These are phyloP conservation scores for Boletus insuetus DNA, from an alignment of 768 basidiomycete species.

Conservation along the genomic window DNA sequence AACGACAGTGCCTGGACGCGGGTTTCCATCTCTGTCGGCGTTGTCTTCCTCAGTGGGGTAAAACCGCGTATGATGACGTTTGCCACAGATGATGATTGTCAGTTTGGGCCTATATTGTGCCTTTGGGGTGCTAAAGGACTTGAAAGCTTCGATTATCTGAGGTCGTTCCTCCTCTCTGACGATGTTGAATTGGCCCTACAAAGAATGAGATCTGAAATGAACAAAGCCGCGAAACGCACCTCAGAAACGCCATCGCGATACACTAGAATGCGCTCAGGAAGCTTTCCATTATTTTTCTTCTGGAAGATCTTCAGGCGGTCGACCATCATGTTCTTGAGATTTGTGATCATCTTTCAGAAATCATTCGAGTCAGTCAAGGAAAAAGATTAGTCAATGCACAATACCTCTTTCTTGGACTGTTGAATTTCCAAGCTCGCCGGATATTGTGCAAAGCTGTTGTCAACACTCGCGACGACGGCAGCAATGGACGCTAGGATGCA, in stretches of 20 bases:
- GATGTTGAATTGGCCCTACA: conserved; percentile 47
- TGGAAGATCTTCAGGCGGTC: conserved; percentile 43
- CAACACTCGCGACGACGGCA: conserved; percentile 51
- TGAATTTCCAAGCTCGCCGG: conserved; percentile 51
- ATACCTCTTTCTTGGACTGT: conserved; percentile 66
- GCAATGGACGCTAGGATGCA: conserved; percentile 42
- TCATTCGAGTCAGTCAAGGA: neutral
- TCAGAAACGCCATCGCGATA: conserved; percentile 80
- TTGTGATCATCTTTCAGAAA: conserved; percentile 43
- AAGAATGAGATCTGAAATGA: conserved; percentile 11
- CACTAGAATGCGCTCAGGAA: conserved; percentile 50
- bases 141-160: conserved; percentile 42
- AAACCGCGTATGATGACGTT: conserved; percentile 58
- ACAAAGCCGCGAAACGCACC: conserved; percentile 33
- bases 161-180: conserved; percentile 46
- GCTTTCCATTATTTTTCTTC: conserved; percentile 29
- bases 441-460: conserved; percentile 45
- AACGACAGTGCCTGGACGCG: conserved; percentile 51
- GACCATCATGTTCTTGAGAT: conserved; percentile 47
- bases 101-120: conserved; percentile 44
- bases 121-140: conserved; percentile 35
- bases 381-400: neutral
- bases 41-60: conserved; percentile 44
- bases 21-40: conserved; percentile 48
- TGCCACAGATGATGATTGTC: conserved; percentile 54